Evolutionary conservation across 2,329 filamentous ascomycete species (phyloP).

Genomic region (Macrophomina pseudophaseolina): DNA sequence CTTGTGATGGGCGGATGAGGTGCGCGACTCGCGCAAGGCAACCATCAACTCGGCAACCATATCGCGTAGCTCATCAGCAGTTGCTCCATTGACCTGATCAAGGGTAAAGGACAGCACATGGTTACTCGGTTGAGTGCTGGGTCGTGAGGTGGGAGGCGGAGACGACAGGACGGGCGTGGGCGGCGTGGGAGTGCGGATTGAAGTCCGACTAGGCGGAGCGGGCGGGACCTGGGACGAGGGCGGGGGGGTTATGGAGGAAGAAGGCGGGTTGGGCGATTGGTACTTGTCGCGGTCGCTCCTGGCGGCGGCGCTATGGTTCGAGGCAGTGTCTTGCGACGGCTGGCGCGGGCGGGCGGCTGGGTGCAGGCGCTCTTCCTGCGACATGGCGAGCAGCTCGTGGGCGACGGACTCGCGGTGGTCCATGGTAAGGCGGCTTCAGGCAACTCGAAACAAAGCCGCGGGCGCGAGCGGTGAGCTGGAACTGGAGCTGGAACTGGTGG

Average conservation of each 20-base stretch:
- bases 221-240: conserved; percentile 63
- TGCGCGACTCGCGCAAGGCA: conserved; percentile 70
- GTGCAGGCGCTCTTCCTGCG: conserved; percentile 24
- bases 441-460: conserved; percentile 4
- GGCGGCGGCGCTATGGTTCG: conserved; percentile 13
- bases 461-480: conserved; percentile 12
- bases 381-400: conserved; percentile 26
- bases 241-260: conserved; percentile 66
- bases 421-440: conserved; percentile 14
- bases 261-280: conserved; percentile 48
- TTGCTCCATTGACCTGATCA: conserved; percentile 59
- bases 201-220: conserved; percentile 45
- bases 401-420: conserved; percentile 18
- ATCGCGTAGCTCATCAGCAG: conserved; percentile 57
- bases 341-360: background rate
- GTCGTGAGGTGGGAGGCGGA: conserved; percentile 51
- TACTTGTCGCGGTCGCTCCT: conserved; percentile 34
- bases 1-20: conserved; percentile 87
- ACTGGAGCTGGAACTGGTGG: conserved; percentile 22
- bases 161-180: conserved; percentile 55
- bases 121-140: conserved; percentile 18
- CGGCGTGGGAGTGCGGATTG: conserved; percentile 56
- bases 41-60: conserved; percentile 60
- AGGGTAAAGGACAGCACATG: conserved; percentile 51
- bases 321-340: conserved; percentile 21